Percentiles rank a stretch among this genome's conserved stretches.
Evolutionary conservation across 441 rosid genomes (phyloP).

Genomic region (Populus hybrid): DNA sequence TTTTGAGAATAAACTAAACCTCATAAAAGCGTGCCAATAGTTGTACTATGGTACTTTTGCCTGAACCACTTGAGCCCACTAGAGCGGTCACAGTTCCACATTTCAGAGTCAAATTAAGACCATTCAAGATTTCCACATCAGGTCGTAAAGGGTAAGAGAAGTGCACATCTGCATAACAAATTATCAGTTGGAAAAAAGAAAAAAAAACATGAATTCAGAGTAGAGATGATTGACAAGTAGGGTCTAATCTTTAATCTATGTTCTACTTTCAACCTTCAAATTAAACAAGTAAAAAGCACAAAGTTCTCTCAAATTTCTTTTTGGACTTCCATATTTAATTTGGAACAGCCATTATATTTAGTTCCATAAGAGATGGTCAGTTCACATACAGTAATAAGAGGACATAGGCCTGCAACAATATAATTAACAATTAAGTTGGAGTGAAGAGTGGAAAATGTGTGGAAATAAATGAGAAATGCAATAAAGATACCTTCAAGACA

Average conservation of each 20-base stretch:
- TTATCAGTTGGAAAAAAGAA: constrained; percentile 3
- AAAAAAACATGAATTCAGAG: not conserved
- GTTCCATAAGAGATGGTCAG: not conserved
- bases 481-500: constrained; percentile 65
- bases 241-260: not conserved
- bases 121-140: constrained; percentile 66
- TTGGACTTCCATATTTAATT: not conserved
- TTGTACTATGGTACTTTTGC: constrained; percentile 94
- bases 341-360: not conserved
- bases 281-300: not conserved
- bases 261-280: not conserved
- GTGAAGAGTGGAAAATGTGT: not conserved
- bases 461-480: constrained; percentile 2
- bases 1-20: constrained; percentile 38
- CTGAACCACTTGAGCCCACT: constrained; percentile 96
- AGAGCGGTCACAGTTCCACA: constrained; percentile 87
- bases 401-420: not conserved
- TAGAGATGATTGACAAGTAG: not conserved
- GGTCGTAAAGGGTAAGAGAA: constrained; percentile 91
- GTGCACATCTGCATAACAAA: constrained; percentile 63
- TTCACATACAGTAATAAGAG: constrained; percentile 2
- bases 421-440: not conserved
- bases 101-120: constrained; percentile 66
- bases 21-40: constrained; percentile 90
- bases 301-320: not conserved